These are phyloP conservation scores for Radiomyces spectabilis DNA, from an alignment of 192 early-diverging fungal genomes.

Conservation along the genomic window DNA sequence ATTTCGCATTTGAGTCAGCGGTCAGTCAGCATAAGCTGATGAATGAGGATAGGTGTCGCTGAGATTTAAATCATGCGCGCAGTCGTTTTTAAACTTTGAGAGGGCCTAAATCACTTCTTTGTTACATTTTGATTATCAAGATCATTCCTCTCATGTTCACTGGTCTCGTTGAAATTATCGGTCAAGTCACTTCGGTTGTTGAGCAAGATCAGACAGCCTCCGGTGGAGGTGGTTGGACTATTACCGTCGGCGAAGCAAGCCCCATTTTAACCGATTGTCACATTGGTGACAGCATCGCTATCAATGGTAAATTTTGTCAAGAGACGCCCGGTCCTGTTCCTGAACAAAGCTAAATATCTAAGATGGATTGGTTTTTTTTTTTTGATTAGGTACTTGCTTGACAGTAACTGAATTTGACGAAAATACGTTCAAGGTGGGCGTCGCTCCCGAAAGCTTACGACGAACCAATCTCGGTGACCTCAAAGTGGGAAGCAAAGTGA, in stretches of 20 bases:
- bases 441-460: constrained; percentile 89
- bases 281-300: constrained; percentile 89
- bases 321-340: no score
- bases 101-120: no score
- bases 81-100: no score
- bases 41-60: no score
- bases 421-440: constrained; percentile 81
- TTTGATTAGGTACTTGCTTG: constrained; percentile 74
- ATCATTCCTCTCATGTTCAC: constrained; percentile 99
- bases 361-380: not conserved
- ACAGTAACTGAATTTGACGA: constrained; percentile 91
- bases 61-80: no score
- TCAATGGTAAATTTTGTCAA: constrained; percentile 87
- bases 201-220: constrained; percentile 64
- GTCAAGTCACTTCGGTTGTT: constrained; percentile 59
- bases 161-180: constrained; percentile 93
- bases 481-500: constrained; percentile 73
- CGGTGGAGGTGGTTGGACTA: constrained; percentile 83
- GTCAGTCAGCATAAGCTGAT: no score
- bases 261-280: constrained; percentile 76
- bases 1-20: no score
- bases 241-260: constrained; percentile 66
- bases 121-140: no score
- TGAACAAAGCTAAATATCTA: not conserved
- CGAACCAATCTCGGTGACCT: constrained; percentile 84